These are phyloP conservation scores for Geotrichum carabidarum DNA, from an alignment of 1,139 yeast species.

Conservation along the genomic window DNA sequence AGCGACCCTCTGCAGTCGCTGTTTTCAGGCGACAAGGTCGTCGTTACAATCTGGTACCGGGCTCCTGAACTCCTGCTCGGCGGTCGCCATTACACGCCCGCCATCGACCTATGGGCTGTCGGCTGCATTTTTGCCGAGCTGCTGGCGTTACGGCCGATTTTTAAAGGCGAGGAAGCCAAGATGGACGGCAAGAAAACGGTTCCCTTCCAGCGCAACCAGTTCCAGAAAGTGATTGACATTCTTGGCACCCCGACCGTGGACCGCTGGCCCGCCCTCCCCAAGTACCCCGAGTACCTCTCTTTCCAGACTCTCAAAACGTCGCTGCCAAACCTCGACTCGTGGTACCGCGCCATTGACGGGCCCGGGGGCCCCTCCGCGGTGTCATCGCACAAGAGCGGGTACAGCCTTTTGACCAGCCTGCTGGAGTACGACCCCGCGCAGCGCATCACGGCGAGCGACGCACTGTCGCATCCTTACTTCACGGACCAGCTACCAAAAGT, in stretches of 20 bases:
- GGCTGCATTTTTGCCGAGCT: slow-evolving; percentile 95
- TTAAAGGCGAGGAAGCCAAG: slow-evolving; percentile 96
- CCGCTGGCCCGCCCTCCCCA: slow-evolving; percentile 70
- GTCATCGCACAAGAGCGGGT: slow-evolving; percentile 46
- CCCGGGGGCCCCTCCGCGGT: slow-evolving; percentile 27
- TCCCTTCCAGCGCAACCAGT: slow-evolving; percentile 90
- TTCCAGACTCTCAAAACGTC: slow-evolving; percentile 59
- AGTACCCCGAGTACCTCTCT: slow-evolving; percentile 79
- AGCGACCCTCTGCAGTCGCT: slow-evolving; percentile 84
- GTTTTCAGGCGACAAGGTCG: slow-evolving; percentile 93
- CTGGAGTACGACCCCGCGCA: slow-evolving; percentile 80
- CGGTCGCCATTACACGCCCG: slow-evolving; percentile 89
- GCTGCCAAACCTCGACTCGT: slow-evolving; percentile 64
- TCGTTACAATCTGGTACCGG: slow-evolving; percentile 96
- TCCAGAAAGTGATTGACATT: slow-evolving; percentile 82
- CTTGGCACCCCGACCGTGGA: slow-evolving; percentile 76
- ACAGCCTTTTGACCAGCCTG: slow-evolving; percentile 57
- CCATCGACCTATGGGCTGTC: slow-evolving; percentile 94
- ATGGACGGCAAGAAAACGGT: slow-evolving; percentile 72
- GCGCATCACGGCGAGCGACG: slow-evolving; percentile 69
- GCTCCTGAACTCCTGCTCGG: slow-evolving; percentile 92
- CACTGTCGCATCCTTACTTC: slow-evolving; percentile 74
- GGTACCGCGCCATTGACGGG: slow-evolving; percentile 74
- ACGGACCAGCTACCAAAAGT: slow-evolving; percentile 56
- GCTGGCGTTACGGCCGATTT: slow-evolving; percentile 80